Conservation (phyloP, 805 yeast genomes). For the Schizosaccharomyces octosporus region DNA sequence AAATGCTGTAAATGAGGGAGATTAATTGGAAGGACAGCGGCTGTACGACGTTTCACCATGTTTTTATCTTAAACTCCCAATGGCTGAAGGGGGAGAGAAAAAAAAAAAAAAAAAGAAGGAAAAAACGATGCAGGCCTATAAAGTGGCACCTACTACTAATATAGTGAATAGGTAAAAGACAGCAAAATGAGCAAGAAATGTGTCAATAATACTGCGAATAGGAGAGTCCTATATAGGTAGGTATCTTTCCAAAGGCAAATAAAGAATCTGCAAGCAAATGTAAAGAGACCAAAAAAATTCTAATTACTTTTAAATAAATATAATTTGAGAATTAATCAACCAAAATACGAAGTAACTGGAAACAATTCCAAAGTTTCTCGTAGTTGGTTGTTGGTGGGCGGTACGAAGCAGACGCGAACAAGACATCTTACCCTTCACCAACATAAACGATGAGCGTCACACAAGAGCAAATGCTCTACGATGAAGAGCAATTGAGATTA, state of each 20-base stretch:
- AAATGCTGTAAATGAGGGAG: slow-evolving; percentile 76
- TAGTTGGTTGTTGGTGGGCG: not conserved
- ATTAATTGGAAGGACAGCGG: slow-evolving; percentile 79
- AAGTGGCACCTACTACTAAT: too few species aligned
- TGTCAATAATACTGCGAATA: not conserved
- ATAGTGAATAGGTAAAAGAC: too few species aligned
- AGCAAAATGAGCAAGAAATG: not conserved
- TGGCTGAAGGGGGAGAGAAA: not conserved
- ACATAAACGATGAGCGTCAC: not conserved
- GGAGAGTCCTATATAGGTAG: not conserved
- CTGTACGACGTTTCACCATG: slow-evolving; percentile 77
- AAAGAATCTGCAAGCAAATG: not conserved
- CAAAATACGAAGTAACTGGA: too few species aligned
- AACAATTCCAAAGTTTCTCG: not conserved
- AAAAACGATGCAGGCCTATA: not conserved
- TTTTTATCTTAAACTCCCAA: not conserved
- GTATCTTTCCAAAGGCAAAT: not conserved
- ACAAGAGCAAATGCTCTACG: slow-evolving; percentile 36
- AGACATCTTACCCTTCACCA: not conserved
- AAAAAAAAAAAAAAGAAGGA: not conserved
- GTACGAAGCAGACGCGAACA: not conserved
- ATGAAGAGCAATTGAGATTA: slow-evolving; percentile 74
- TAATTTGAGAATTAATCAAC: not conserved
- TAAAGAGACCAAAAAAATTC: not conserved
- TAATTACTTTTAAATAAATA: not conserved